Base-by-base conservation (phyloP, 192 early-diverging fungal genomes). In the Geranomyces michiganensis region DNA sequence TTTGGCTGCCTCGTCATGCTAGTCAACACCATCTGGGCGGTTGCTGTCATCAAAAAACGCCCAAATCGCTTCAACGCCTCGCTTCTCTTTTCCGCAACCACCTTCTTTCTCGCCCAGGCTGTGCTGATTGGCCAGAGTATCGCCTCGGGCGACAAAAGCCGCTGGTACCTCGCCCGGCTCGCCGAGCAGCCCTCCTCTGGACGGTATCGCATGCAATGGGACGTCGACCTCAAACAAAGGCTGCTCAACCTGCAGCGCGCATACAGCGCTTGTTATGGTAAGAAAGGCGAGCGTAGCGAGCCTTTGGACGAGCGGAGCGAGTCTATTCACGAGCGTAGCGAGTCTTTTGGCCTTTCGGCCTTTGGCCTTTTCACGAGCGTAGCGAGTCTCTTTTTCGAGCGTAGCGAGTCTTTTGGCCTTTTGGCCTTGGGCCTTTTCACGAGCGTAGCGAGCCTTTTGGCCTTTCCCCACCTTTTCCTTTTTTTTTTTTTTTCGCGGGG, bases 211-310 rank as follows among this genome's bases (percentile, higher is more conserved):
- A 17, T 27, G 58, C 21, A 19, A 29, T 19, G 31, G 22, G 58
- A 32, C 21, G 17, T 19, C 21, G 22, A 60, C 29, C 31, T 60
- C 21, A 60, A 32, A 33, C 7, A 2, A 7, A 5, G 17, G 26
- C 7, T 60, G 9, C 17, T 27, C 21, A 60, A 33, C 17, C 24
- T 60, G 29, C 58, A 60, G 47, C n/a, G 46, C n/a, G n/a, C 49
- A 6, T 67, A 53, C 49, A 67, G 19, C 47, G 49, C 27, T 4
- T 33, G 21, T 24, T 67, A 27, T 33, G 65, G 64, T 48, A 24
- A 47, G 46, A 14, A 19, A 19, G 19, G 19, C 56, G n/a, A n/a
- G n/a, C n/a, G 62, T 33, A 7, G 7, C 62, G 13, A 33, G 15
- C 13, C 62, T 63, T 14, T 47, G 12, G 12, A 14, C 26, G 17